These are phyloP conservation scores for Cladorrhinum sp. DNA, from an alignment of 2,329 filamentous ascomycete genomes.

Conservation along the genomic window DNA sequence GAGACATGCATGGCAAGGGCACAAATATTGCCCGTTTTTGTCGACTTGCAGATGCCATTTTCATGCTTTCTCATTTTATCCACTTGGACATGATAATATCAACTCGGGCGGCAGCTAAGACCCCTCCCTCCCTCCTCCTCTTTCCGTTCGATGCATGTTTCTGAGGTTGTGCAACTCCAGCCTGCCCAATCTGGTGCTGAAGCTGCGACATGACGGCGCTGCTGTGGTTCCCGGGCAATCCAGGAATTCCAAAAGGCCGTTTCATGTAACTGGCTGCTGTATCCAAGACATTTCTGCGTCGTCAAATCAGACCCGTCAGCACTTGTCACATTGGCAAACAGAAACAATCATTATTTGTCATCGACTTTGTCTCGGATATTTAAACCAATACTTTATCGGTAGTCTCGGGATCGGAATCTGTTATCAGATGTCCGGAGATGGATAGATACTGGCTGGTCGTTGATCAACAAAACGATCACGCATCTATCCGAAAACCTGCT, in stretches of 20 bases:
- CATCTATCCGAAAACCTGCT: not conserved
- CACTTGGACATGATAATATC: not conserved
- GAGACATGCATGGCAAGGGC: not conserved
- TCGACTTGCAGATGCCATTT: not conserved
- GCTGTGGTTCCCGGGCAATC: not conserved
- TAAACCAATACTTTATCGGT: not conserved
- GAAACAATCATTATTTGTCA: not conserved
- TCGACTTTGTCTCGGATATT: too few relatives aligned
- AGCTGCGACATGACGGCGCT: slow-evolving; percentile 9
- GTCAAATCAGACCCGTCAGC: not conserved
- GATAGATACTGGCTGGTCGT: not conserved
- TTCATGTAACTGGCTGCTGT: not conserved
- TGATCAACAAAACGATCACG: not conserved
- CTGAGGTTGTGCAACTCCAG: not conserved
- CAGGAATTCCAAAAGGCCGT: not conserved
- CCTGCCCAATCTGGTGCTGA: not conserved
- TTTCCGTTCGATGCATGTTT: slow-evolving; percentile 6
- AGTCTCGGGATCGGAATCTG: not conserved
- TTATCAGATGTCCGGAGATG: not conserved
- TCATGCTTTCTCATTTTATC: not conserved
- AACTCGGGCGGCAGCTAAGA: not conserved
- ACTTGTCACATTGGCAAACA: not conserved
- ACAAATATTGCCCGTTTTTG: not conserved
- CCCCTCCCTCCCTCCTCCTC: too few relatives aligned
- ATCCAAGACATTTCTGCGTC: not conserved